phyloP scores from a whole-genome alignment of 495 filamentous ascomycete genomes.

The Hypomontagnella monticulosa region DNA sequence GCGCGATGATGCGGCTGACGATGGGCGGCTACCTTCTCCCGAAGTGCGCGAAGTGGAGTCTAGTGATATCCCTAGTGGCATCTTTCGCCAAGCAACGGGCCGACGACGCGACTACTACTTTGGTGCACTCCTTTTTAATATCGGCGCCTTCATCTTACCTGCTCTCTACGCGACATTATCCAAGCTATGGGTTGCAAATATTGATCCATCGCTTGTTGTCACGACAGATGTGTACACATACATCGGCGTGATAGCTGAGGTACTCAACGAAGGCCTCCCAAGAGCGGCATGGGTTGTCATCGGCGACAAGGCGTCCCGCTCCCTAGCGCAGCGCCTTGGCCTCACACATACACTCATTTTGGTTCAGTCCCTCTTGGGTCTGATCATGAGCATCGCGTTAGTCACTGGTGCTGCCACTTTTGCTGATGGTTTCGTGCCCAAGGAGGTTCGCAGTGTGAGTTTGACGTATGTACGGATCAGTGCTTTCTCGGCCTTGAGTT shows the following conservation, averaged over 20 bases:
- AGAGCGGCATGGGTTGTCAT: slow-evolving; percentile 75
- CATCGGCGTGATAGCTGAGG: slow-evolving; percentile 71
- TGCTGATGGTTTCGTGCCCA: slow-evolving; percentile 71
- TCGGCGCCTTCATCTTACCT: slow-evolving; percentile 70
- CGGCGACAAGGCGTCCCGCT: slow-evolving; percentile 69
- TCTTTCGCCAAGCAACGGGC: no score
- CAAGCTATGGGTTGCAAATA: slow-evolving; percentile 79
- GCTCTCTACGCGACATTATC: slow-evolving; percentile 74
- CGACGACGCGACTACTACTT: slow-evolving; percentile 50
- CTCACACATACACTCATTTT: slow-evolving; percentile 73
- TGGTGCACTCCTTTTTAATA: slow-evolving; percentile 70
- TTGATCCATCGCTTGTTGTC: slow-evolving; percentile 71
- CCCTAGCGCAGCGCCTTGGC: slow-evolving; percentile 59
- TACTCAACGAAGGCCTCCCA: slow-evolving; percentile 79
- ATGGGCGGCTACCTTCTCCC: no score
- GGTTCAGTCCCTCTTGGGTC: slow-evolving; percentile 65
- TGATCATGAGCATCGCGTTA: slow-evolving; percentile 71
- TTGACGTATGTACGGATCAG: slow-evolving; percentile 73
- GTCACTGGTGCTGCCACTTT: slow-evolving; percentile 62
- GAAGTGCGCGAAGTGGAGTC: no score
- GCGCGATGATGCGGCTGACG: no score
- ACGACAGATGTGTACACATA: slow-evolving; percentile 70
- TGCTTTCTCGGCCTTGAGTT: slow-evolving; percentile 68
- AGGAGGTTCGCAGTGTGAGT: slow-evolving; percentile 61
- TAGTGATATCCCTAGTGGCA: no score